Evolutionary conservation across 345 rosid genomes (phyloP), one percentile per base, ranked within the genome.

Genomic region (Citrus trifoliata): DNA sequence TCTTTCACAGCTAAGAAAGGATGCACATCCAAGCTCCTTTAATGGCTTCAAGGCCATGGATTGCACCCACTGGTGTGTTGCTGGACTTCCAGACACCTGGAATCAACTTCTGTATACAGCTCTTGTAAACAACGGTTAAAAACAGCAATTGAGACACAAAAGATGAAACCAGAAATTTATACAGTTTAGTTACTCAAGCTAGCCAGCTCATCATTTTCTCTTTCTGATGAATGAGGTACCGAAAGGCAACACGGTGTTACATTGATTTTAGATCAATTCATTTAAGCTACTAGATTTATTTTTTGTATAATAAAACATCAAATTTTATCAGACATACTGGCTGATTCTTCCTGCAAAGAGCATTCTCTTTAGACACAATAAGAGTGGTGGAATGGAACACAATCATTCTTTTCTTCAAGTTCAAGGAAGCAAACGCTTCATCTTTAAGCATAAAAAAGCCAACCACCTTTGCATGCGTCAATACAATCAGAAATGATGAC

Each of bases 31-130:
- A 1, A 60, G 87, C 80, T 71, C 84, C 25, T 75, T 83, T 58
- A 90, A 80, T 79, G 92, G 83, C 61, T 82, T 92, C 75, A 82
- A 76, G 46, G 85, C 86, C 66, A 86, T 90, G 92, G 93, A 92
- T 67, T 92, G 96, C 83, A 90, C 93, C 32, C 96, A 92, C 28
- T 92, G 96, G 96, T 92, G 96, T 60, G 35, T 92, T 27, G 86
- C 92, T 14, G 93, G 96, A 9, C 80, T 92, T 18, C 87, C 92
- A 0, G 96, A 90, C 33, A 86, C 87, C 16, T 90, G 96, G 96
- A 92, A 90, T 62, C 76, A 84, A 59, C 92, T 92, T 76, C 85
- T 92, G 33, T 88, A 82, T 55, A 73, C 79, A 42, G 85, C 79
- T 76, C 85, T 92, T 69, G 55, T 76, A 9, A 79, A 77, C 42